phyloP scores from a whole-genome alignment of 1,284 basidiomycete species.

The Athelia sp. region DNA sequence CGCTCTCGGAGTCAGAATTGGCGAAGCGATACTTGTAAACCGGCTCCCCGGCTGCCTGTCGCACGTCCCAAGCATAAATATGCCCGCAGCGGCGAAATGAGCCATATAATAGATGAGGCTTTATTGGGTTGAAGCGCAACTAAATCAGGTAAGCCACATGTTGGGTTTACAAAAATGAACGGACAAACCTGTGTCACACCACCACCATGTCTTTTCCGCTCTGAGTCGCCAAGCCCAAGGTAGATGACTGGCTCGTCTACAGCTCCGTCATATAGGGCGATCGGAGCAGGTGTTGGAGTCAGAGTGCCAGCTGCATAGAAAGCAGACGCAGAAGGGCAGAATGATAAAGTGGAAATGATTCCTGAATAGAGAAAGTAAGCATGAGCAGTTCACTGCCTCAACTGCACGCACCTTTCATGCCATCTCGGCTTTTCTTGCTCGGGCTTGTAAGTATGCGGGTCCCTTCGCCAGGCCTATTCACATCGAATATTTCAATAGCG shows the following conservation, averaged over 20 bases:
- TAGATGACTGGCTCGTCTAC: conserved; percentile 54
- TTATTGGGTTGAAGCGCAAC: conserved; percentile 76
- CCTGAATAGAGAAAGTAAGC: conserved; percentile 48
- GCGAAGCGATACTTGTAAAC: conserved; percentile 32
- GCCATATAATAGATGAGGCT: conserved; percentile 72
- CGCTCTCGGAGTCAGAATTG: conserved; percentile 3
- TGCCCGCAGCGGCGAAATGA: conserved; percentile 64
- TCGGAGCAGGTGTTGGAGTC: conserved; percentile 44
- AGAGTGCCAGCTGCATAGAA: conserved; percentile 72
- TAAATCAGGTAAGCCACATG: conserved; percentile 24
- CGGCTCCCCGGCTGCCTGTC: conserved; percentile 52
- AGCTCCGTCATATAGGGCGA: conserved; percentile 71
- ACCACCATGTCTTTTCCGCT: conserved; percentile 22
- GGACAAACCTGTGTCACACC: conserved; percentile 68
- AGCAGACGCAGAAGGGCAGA: conserved; percentile 60
- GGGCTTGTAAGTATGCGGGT: conserved; percentile 71
- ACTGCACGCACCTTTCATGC: conserved; percentile 65
- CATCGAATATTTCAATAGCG: conserved; percentile 85
- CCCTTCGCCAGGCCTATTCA: conserved; percentile 69
- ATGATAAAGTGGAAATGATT: conserved; percentile 79
- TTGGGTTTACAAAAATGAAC: background rate
- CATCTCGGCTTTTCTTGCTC: conserved; percentile 76
- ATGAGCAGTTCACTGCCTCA: background rate
- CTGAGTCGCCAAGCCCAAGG: conserved; percentile 46
- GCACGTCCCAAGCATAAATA: conserved; percentile 78